phyloP scores from a whole-genome alignment of 305 asterid genomes.

The Vinca major region DNA sequence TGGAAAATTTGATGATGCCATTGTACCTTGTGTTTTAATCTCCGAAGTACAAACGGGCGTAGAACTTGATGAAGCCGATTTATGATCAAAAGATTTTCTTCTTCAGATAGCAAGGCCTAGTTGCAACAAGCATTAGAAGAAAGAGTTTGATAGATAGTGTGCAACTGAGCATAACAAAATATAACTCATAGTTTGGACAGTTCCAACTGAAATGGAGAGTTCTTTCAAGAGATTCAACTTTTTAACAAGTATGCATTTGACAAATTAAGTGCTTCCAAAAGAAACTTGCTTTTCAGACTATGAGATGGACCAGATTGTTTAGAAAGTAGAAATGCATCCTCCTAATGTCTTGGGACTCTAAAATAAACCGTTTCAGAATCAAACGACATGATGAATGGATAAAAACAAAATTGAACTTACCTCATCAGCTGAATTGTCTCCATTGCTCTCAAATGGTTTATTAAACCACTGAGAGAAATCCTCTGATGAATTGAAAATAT shows the following conservation, averaged over 20 bases:
- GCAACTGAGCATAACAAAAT: slow-evolving; percentile 15
- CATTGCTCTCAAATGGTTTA: slow-evolving; percentile 93
- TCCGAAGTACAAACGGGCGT: slow-evolving; percentile 95
- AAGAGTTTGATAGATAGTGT: slow-evolving; percentile 13
- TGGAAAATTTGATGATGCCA: background rate
- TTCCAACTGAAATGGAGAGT: slow-evolving; percentile 1
- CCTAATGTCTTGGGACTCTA: background rate
- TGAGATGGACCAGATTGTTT: background rate
- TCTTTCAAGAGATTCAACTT: background rate
- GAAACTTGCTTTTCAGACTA: background rate
- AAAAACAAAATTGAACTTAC: slow-evolving; percentile 27
- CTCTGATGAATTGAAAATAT: slow-evolving; percentile 92
- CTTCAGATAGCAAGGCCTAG: slow-evolving; percentile 96
- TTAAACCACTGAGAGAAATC: slow-evolving; percentile 99
- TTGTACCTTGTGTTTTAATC: slow-evolving; percentile 93
- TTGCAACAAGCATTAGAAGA: slow-evolving; percentile 14
- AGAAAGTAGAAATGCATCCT: background rate
- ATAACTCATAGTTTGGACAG: background rate
- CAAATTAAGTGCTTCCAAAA: background rate
- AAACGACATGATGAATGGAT: background rate
- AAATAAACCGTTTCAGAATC: background rate
- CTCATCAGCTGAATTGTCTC: slow-evolving; percentile 81
- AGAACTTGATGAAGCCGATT: slow-evolving; percentile 99
- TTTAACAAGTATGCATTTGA: background rate
- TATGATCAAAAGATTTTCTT: slow-evolving; percentile 95